phyloP scores from a whole-genome alignment of 345 rosid species.

The Bruguiera sexangula region DNA sequence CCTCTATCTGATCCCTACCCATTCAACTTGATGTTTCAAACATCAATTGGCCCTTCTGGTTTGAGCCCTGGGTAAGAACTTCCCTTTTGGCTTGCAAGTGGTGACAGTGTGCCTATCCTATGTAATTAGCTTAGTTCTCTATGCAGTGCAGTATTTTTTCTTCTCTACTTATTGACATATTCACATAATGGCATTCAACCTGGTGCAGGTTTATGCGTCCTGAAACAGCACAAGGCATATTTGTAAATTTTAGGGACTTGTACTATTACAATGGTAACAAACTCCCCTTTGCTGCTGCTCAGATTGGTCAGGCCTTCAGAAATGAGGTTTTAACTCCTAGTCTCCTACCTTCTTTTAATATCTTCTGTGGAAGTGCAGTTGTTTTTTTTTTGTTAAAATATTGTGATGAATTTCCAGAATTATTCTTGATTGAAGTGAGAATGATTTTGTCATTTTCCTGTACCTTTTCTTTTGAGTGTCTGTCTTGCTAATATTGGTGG shows the following conservation, averaged over 20 bases:
- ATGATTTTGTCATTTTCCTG: no score
- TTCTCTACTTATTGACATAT: background rate
- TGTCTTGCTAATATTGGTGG: no score
- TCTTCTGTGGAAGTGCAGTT: background rate
- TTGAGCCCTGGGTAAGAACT: slow-evolving; percentile 61
- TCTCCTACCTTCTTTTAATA: background rate
- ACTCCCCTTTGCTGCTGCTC: slow-evolving; percentile 98
- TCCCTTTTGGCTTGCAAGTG: background rate
- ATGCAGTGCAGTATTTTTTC: background rate
- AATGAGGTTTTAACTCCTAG: slow-evolving; percentile 61
- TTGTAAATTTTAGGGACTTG: slow-evolving; percentile 83
- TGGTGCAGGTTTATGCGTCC: slow-evolving; percentile 86
- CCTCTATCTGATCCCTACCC: slow-evolving; percentile 91
- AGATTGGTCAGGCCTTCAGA: slow-evolving; percentile 96
- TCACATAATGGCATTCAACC: background rate
- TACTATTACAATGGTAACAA: slow-evolving; percentile 88
- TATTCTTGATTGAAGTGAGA: no score
- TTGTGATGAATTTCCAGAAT: background rate
- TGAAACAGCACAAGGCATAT: slow-evolving; percentile 98
- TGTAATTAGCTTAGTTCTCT: background rate
- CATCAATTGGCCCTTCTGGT: slow-evolving; percentile 97
- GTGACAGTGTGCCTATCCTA: background rate
- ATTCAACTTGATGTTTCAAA: slow-evolving; percentile 91
- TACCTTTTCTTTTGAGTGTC: no score
- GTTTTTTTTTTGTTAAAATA: background rate